Percentiles rank a stretch among this genome's conserved stretches.
phyloP scores from a whole-genome alignment of 202 grass and related monocot genomes.

The Carex arenaria region DNA sequence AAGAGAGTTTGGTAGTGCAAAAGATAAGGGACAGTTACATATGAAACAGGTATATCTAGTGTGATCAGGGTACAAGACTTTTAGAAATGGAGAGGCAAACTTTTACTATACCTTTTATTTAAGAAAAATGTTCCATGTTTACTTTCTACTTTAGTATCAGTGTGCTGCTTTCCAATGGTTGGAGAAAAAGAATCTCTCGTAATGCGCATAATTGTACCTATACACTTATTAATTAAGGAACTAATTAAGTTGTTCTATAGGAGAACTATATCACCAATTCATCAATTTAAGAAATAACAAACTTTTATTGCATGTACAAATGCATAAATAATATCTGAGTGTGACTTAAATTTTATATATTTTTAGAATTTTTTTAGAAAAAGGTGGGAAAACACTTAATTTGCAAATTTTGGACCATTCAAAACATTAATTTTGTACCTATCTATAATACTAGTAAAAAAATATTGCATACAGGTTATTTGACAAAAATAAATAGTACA shows the following conservation, averaged over 20 bases:
- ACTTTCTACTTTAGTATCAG: neutral
- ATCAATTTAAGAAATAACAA: neutral
- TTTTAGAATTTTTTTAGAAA: too few species aligned
- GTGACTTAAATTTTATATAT: too few species aligned
- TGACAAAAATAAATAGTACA: too few species aligned
- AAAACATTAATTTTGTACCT: too few species aligned
- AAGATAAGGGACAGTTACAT: neutral
- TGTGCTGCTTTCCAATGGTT: neutral
- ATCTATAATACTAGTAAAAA: too few species aligned
- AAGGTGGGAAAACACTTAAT: too few species aligned
- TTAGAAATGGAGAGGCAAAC: neutral
- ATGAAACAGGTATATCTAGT: slow-evolving; percentile 2
- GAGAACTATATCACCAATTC: neutral
- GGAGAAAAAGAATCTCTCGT: neutral
- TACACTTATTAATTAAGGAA: neutral
- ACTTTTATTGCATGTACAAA: neutral
- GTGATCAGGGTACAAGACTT: slow-evolving; percentile 15
- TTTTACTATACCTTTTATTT: neutral
- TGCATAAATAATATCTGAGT: too few species aligned
- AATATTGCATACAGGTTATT: too few species aligned
- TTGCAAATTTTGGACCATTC: too few species aligned
- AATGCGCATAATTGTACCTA: neutral
- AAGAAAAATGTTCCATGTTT: neutral
- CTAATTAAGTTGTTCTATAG: neutral
- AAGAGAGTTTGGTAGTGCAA: neutral